Evolutionary conservation across 768 basidiomycete species (phyloP).

Genomic region (Asterophora parasitica): DNA sequence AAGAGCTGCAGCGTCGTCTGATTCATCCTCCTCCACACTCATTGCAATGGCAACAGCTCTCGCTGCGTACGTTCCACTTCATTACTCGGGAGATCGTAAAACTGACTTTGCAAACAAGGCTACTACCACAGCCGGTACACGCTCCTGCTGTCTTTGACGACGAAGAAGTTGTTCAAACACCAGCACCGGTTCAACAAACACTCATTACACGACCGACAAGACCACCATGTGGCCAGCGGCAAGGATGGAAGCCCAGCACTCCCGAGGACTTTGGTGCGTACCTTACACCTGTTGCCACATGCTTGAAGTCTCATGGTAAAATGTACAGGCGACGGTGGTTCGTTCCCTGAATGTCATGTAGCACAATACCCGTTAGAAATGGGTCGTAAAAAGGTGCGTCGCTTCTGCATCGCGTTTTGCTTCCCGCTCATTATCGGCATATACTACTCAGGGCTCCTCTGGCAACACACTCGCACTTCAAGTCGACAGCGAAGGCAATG

Average conservation of each 20-base stretch:
- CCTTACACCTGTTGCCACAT: background rate
- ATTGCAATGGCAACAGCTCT: constrained; percentile 51
- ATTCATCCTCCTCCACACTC: constrained; percentile 2
- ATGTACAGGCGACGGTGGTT: constrained; percentile 68
- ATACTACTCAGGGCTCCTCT: constrained; percentile 59
- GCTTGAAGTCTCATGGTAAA: background rate
- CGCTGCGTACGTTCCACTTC: constrained; percentile 56
- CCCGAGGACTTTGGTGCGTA: constrained; percentile 78
- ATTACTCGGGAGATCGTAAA: background rate
- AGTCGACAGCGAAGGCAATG: constrained; percentile 94
- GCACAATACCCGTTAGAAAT: constrained; percentile 97
- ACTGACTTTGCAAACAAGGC: constrained; percentile 32
- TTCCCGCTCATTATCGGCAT: constrained; percentile 1
- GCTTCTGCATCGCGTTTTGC: background rate
- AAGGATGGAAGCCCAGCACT: constrained; percentile 80
- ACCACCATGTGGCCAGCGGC: constrained; percentile 84
- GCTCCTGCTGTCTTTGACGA: constrained; percentile 52
- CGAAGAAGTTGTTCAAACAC: constrained; percentile 40
- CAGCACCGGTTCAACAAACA: constrained; percentile 28
- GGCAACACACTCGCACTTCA: constrained; percentile 96
- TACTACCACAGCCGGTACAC: constrained; percentile 65
- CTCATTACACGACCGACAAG: constrained; percentile 49
- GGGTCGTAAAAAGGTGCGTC: constrained; percentile 86
- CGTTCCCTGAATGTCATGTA: constrained; percentile 92
- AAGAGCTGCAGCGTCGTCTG: constrained; percentile 6